Evolutionary conservation across 257 asterid species (phyloP).

Genomic region (Nicotiana paniculata): DNA sequence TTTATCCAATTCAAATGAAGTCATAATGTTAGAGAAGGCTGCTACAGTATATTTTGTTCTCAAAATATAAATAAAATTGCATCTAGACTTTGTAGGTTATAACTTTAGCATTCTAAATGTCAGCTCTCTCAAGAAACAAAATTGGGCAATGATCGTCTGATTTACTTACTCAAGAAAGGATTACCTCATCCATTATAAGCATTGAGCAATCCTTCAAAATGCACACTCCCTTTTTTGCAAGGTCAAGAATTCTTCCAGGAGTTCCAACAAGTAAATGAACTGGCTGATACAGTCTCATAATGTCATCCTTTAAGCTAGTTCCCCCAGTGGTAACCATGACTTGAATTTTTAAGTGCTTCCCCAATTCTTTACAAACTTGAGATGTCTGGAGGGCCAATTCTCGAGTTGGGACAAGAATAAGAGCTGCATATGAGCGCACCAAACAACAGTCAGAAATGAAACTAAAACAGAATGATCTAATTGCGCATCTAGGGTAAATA

Average conservation of each 20-base stretch:
- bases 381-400: conserved; percentile 90
- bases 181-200: conserved; percentile 86
- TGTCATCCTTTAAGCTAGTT: conserved; percentile 84
- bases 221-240: conserved; percentile 64
- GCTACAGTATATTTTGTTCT: background rate
- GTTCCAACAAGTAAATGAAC: conserved; percentile 94
- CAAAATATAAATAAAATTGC: background rate
- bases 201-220: conserved; percentile 52
- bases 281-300: conserved; percentile 87
- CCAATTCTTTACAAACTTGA: conserved; percentile 89
- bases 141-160: background rate
- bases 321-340: conserved; percentile 93
- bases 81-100: background rate
- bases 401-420: conserved; percentile 78
- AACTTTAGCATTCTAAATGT: background rate
- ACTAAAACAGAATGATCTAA: background rate
- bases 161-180: background rate
- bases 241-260: conserved; percentile 90
- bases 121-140: background rate
- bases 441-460: background rate
- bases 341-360: conserved; percentile 65
- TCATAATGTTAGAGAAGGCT: background rate
- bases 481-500: background rate
- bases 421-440: conserved; percentile 38
- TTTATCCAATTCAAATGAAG: background rate